Conservation (phyloP, 1,284 basidiomycete species). For the Trichosporon sp. region DNA sequence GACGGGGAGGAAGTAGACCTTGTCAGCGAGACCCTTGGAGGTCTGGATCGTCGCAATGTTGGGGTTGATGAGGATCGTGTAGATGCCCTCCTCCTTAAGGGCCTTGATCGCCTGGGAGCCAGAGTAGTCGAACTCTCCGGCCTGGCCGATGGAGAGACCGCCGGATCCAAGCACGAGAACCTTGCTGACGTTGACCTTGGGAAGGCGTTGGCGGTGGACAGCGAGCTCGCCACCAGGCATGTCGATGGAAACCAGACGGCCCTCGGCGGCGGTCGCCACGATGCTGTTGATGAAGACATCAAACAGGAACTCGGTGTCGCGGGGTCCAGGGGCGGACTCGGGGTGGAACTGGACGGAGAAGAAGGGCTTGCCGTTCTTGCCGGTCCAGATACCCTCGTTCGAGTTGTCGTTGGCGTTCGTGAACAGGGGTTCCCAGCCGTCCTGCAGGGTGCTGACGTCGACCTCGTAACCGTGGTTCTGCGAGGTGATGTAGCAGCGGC, state of each 20-base stretch:
- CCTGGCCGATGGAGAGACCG: conserved; percentile 95
- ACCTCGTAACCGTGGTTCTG: conserved; percentile 99
- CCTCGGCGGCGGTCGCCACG: conserved; percentile 66
- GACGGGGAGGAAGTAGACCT: conserved; percentile 98
- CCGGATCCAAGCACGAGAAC: conserved; percentile 97
- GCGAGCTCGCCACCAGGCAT: conserved; percentile 84
- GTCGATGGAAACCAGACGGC: conserved; percentile 65
- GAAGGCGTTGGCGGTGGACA: conserved; percentile 66
- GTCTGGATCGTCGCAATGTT: conserved; percentile 99
- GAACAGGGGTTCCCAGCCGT: conserved; percentile 91
- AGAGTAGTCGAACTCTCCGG: conserved; percentile 98
- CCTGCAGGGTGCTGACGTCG: conserved; percentile 70
- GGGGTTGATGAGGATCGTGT: conserved; percentile 96
- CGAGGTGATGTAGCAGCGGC: conserved; percentile 96
- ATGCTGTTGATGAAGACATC: conserved; percentile 94
- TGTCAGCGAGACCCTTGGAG: conserved; percentile 93
- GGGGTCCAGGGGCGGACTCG: conserved; percentile 95
- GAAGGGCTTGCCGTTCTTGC: conserved; percentile 71
- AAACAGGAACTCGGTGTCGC: conserved; percentile 98
- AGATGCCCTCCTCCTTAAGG: conserved; percentile 96
- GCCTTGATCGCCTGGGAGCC: conserved; percentile 99
- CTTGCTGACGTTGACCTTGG: conserved; percentile 76
- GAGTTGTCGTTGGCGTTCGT: conserved; percentile 94
- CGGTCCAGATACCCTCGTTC: conserved; percentile 96
- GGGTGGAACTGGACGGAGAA: conserved; percentile 99